phyloP scores from a whole-genome alignment of 306 rosid species.

The Quillaja saponaria region DNA sequence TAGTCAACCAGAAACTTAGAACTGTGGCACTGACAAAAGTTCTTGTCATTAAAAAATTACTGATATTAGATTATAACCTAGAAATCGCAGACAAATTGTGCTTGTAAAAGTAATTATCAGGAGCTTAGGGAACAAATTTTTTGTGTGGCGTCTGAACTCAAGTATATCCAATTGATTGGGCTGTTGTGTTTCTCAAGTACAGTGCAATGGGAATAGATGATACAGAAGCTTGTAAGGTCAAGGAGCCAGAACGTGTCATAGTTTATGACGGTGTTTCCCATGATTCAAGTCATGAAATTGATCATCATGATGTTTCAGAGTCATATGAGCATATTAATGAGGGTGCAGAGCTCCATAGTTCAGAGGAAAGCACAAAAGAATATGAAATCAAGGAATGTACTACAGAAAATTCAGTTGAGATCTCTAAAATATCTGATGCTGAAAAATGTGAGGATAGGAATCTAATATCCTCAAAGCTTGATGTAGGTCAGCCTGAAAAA shows the following conservation, averaged over 20 bases:
- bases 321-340: slow-evolving; percentile 63
- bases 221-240: slow-evolving; percentile 78
- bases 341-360: slow-evolving; percentile 55
- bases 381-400: slow-evolving; percentile 98
- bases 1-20: not conserved
- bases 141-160: slow-evolving; percentile 17
- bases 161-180: slow-evolving; percentile 13
- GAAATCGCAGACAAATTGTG: not conserved
- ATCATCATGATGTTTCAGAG: slow-evolving; percentile 48
- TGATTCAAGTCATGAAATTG: slow-evolving; percentile 52
- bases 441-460: slow-evolving; percentile 47
- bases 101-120: slow-evolving; percentile 7
- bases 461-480: slow-evolving; percentile 38
- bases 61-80: not conserved
- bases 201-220: slow-evolving; percentile 81
- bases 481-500: slow-evolving; percentile 36
- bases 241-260: slow-evolving; percentile 75
- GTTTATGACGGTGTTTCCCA: slow-evolving; percentile 55
- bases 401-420: slow-evolving; percentile 63
- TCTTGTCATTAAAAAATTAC: not conserved
- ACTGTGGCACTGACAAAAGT: not conserved
- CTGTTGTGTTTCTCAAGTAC: slow-evolving; percentile 32
- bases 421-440: slow-evolving; percentile 31
- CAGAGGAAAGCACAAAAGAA: slow-evolving; percentile 80
- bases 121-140: slow-evolving; percentile 12